Evolutionary conservation across 2,329 filamentous ascomycete species (phyloP).

Genomic region (Fusarium verticillioides): DNA sequence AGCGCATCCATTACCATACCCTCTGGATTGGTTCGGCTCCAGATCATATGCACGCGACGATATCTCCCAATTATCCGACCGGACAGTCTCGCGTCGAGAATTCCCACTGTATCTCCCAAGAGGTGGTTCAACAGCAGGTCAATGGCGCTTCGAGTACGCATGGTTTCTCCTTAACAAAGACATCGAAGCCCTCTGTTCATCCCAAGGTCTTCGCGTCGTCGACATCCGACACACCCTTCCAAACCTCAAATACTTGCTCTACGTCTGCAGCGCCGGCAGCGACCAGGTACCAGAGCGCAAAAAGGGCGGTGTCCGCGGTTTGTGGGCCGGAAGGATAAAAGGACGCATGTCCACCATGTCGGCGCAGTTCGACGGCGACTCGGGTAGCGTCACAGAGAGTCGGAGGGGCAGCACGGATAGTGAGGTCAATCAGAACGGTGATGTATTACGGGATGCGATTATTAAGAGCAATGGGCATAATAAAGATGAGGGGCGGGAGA

Average conservation of each 20-base stretch:
- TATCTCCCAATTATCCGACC: conserved; percentile 67
- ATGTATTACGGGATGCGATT: conserved; percentile 54
- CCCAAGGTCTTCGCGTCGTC: conserved; percentile 80
- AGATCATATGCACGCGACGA: conserved; percentile 80
- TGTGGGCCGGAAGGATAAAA: conserved; percentile 63
- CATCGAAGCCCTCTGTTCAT: conserved; percentile 76
- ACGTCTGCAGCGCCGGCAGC: conserved; percentile 84
- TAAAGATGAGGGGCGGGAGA: conserved; percentile 29
- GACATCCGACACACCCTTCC: conserved; percentile 93
- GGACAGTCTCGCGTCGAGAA: conserved; percentile 65
- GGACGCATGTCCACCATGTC: conserved; percentile 49
- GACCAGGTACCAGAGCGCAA: conserved; percentile 71
- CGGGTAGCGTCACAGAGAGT: conserved; percentile 53
- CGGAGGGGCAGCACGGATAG: conserved; percentile 58
- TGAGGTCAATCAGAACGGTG: conserved; percentile 54
- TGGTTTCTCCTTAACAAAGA: conserved; percentile 98
- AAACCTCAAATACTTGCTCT: conserved; percentile 92
- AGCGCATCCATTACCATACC: conserved; percentile 81
- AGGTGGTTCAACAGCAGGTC: conserved; percentile 71
- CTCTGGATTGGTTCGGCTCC: conserved; percentile 77
- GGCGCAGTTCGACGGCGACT: conserved; percentile 50
- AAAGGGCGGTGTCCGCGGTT: conserved; percentile 68
- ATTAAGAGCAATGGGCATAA: conserved; percentile 40
- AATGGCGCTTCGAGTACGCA: conserved; percentile 94
- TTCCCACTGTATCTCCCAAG: conserved; percentile 82